phyloP scores from a whole-genome alignment of 148 eudicot species.

The Nyssa sinensis region DNA sequence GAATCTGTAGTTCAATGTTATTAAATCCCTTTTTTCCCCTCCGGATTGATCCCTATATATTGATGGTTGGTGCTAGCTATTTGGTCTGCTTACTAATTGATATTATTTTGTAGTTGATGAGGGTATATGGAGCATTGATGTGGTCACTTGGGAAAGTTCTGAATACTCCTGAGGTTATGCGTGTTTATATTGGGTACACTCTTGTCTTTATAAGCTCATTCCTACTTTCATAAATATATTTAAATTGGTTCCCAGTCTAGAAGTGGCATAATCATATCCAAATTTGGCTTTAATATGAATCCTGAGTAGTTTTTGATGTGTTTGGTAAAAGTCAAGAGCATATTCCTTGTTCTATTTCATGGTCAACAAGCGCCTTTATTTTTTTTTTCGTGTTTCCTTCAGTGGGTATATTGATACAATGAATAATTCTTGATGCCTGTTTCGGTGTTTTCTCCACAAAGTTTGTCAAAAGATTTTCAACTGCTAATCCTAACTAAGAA shows the following conservation, averaged over 20 bases:
- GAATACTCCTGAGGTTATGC: slow-evolving; percentile 92
- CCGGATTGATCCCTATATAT: not conserved
- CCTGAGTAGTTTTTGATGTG: not conserved
- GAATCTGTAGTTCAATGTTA: not conserved
- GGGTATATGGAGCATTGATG: slow-evolving; percentile 99
- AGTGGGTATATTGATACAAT: not conserved
- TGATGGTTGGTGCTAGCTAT: not conserved
- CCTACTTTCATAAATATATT: not conserved
- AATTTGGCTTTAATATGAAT: not conserved
- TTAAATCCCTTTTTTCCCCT: not conserved
- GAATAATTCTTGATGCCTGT: not conserved
- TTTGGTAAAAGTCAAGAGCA: not conserved
- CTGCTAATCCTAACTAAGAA: not conserved
- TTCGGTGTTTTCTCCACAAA: not conserved
- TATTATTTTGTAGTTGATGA: slow-evolving; percentile 67
- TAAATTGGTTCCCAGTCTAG: not conserved
- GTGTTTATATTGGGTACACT: slow-evolving; percentile 93
- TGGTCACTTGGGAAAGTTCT: slow-evolving; percentile 99
- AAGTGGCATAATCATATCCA: not conserved
- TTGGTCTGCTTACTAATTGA: slow-evolving; percentile 1
- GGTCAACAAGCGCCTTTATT: not conserved
- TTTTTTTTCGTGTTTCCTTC: not conserved
- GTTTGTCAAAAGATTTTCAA: not conserved
- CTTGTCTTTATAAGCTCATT: not conserved
- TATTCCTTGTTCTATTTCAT: not conserved